Evolutionary conservation across 83 land plant genomes (phyloP).

Genomic region (Thuja plicata): DNA sequence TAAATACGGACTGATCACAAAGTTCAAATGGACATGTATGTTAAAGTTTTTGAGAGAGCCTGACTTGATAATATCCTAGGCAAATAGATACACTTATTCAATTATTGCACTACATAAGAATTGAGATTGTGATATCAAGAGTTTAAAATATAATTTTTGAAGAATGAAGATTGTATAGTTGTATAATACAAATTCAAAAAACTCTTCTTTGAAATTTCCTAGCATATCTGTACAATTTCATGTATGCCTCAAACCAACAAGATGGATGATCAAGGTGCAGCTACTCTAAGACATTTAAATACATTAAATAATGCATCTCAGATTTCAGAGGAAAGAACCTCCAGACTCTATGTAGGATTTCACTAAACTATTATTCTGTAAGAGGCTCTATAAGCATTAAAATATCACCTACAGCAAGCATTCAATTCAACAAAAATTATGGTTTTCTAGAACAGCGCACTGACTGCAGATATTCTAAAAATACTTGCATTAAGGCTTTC

Average conservation of each 20-base stretch:
- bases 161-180: neutral
- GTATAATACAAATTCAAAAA: neutral
- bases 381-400: neutral
- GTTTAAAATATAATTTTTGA: neutral
- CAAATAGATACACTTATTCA: neutral
- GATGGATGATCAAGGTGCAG: neutral
- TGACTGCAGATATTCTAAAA: neutral
- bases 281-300: neutral
- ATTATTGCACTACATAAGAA: neutral
- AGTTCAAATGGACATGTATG: neutral
- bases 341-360: neutral
- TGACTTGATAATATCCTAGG: neutral
- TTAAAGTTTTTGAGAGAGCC: neutral
- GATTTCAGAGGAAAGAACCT: neutral
- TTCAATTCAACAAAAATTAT: neutral
- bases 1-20: neutral
- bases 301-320: neutral
- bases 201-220: neutral
- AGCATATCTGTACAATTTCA: neutral
- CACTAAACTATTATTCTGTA: neutral
- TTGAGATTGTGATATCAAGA: neutral
- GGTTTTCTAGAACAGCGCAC: neutral
- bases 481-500: neutral
- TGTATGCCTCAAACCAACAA: neutral
- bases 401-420: neutral